These are phyloP conservation scores for Neobulgaria alba DNA, from an alignment of 2,329 filamentous ascomycete genomes.

Conservation along the genomic window DNA sequence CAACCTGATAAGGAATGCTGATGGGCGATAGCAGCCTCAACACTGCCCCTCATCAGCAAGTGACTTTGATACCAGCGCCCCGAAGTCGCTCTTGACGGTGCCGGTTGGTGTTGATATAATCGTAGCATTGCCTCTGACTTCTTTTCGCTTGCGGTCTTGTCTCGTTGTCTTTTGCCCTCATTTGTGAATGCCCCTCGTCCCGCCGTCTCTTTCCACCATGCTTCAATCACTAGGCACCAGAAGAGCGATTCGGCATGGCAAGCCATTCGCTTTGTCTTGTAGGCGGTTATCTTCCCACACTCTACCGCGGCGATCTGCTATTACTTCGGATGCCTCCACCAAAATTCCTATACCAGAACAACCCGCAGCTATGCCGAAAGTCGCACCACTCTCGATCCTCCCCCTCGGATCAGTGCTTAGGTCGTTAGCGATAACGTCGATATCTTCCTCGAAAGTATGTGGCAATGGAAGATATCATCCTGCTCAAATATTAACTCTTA, in stretches of 20 bases:
- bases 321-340: conserved; percentile 10
- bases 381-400: conserved; percentile 51
- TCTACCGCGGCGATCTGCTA: conserved; percentile 16
- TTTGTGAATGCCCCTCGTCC: conserved; percentile 1
- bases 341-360: conserved; percentile 6
- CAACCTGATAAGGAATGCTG: conserved; percentile 7
- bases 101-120: no score
- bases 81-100: conserved; percentile 15
- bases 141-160: neutral
- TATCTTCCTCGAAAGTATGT: conserved; percentile 54
- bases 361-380: conserved; percentile 16
- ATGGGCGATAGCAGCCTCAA: conserved; percentile 4
- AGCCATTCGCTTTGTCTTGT: conserved; percentile 3
- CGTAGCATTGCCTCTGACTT: no score
- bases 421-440: conserved; percentile 57
- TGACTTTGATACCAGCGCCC: conserved; percentile 1
- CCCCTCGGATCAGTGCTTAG: conserved; percentile 59
- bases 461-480: neutral
- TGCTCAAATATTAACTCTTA: conserved; percentile 16
- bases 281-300: conserved; percentile 21
- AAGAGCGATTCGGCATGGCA: conserved; percentile 12
- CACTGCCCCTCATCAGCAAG: conserved; percentile 11
- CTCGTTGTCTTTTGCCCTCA: conserved; percentile 1
- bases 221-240: no score
- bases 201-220: neutral